phyloP scores from a whole-genome alignment of 352 stramenopile species.

The Phytophthora tentaculata region DNA sequence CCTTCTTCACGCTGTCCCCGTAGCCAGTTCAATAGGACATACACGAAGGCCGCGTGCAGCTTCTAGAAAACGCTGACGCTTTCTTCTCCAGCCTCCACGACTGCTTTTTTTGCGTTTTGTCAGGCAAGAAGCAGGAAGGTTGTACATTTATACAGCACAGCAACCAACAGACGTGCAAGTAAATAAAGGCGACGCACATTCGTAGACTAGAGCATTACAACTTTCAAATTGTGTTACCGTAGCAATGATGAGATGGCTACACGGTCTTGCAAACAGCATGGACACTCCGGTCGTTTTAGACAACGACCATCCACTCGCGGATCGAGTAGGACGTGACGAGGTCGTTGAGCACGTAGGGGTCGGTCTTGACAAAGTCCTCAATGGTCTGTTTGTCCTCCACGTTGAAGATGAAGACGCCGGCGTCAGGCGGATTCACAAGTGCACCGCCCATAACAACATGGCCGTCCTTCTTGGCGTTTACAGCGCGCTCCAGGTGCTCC shows the following conservation, averaged over 20 bases:
- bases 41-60: conserved; percentile 5
- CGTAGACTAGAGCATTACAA: conserved; percentile 6
- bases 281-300: too few species aligned
- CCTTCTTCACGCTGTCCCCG: conserved; percentile 33
- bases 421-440: conserved; percentile 67
- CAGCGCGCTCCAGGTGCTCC: conserved; percentile 62
- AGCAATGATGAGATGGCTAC: conserved; percentile 13
- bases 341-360: conserved; percentile 79
- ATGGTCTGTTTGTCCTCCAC: conserved; percentile 60
- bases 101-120: conserved; percentile 17
- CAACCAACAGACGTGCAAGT: conserved; percentile 11
- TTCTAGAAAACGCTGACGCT: conserved; percentile 17
- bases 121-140: conserved; percentile 15
- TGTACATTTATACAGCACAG: conserved; percentile 26
- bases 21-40: conserved; percentile 15
- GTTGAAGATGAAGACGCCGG: conserved; percentile 70
- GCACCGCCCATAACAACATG: conserved; percentile 78
- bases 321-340: conserved; percentile 73
- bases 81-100: conserved; percentile 6
- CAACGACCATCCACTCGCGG: conserved; percentile 75
- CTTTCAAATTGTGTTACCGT: neutral
- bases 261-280: too few species aligned
- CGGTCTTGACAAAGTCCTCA: conserved; percentile 67
- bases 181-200: conserved; percentile 26
- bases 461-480: conserved; percentile 56